Base-by-base conservation (phyloP, 768 basidiomycete genomes). In the Tricholomella constricta region DNA sequence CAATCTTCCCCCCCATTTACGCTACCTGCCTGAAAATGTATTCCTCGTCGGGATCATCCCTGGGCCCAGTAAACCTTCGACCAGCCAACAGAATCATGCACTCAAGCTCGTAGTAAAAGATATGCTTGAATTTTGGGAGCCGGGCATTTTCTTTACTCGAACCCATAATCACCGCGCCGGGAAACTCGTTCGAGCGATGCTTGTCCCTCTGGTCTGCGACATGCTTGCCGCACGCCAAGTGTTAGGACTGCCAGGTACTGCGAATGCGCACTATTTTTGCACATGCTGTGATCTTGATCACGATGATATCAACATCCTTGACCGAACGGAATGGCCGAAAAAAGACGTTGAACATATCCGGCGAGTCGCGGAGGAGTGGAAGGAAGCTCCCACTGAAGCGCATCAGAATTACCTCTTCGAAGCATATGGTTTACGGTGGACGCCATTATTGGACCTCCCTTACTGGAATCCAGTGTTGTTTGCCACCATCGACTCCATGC, bases 401-500 rank as follows among this genome's bases (percentile, higher is more conserved):
- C 51, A 60, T 19, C 62, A 55, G 19, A 45, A 62, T 2, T 44
- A 45, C 10, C 27, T 67, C 10, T 66, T 60, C 19, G 48, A 63
- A 15, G 45, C 48, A 1, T 52, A 60, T 45, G 69, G 69, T 2
- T 48, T 69, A n/a, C 59, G 71, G 4, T 72, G 62, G 59, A 64
- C 71, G 1, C 57, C 56, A 20, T 53, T 79, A 2, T 54, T 71
- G 7, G 45, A 65, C 0, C 65, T 79, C 1, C 67, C 69, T 0
- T 79, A 79, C 53, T 78, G 74, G 68, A 67, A 76, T 51, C 67
- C 68, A 0, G 60, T 63, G 2, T 45, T 49, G 1, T 69, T 56
- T 37, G 44, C 66, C 4, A 57, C 72, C 1, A 56, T 77, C 7
- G 75, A 79, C 45, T 51, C 70, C 2, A 77, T 78, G 75, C 78